phyloP scores from a whole-genome alignment of 805 yeast species.

The Barnettozyma siamensis region DNA sequence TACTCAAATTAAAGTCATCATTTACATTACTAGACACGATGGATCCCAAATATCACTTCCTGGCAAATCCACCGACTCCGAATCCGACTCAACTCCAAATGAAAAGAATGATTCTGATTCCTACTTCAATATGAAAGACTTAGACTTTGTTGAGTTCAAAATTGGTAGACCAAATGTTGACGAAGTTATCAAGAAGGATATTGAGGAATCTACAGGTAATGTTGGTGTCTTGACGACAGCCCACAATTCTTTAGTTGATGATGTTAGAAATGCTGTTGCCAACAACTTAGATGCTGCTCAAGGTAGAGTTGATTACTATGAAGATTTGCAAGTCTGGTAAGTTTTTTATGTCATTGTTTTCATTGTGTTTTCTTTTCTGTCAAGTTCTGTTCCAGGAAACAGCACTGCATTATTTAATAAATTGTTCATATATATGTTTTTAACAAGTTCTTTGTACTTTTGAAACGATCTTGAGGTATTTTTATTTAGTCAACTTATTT shows the following conservation, averaged over 20 bases:
- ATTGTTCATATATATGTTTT: too few relatives aligned
- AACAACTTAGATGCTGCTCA: constrained; percentile 25
- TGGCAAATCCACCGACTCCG: constrained; percentile 6
- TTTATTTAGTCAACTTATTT: constrained; percentile 8
- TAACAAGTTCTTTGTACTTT: too few relatives aligned
- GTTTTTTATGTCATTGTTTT: background rate
- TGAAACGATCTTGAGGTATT: too few relatives aligned
- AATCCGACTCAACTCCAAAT: constrained; percentile 3
- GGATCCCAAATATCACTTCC: background rate
- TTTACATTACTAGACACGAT: constrained; percentile 21
- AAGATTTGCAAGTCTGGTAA: constrained; percentile 56
- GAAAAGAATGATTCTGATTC: background rate
- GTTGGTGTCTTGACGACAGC: constrained; percentile 53
- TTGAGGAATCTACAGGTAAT: constrained; percentile 31
- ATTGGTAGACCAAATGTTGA: constrained; percentile 42
- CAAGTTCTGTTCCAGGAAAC: background rate
- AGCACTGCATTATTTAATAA: too few relatives aligned
- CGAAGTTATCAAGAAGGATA: constrained; percentile 31
- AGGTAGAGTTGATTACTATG: constrained; percentile 48
- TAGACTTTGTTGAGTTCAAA: constrained; percentile 32
- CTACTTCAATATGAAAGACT: constrained; percentile 6
- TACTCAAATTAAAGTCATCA: constrained; percentile 9
- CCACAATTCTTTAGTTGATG: constrained; percentile 48
- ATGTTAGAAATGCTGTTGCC: constrained; percentile 38
- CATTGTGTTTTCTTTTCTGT: background rate